Conservation (phyloP, 495 filamentous ascomycete species). For the Tetracladium setigerum region DNA sequence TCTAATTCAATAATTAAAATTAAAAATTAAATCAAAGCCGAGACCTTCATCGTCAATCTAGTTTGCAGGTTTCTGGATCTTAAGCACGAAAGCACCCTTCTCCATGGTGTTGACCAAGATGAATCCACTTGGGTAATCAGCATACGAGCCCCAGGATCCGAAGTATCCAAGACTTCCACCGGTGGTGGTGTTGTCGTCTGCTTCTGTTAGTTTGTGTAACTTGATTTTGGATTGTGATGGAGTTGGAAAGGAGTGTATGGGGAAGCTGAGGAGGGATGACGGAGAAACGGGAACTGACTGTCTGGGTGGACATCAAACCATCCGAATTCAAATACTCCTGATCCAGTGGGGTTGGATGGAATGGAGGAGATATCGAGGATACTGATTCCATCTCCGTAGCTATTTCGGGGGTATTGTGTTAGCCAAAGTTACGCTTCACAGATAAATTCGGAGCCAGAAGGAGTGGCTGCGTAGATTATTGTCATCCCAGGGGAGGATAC, state of each 20-base stretch:
- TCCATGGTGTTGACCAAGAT: slow-evolving; percentile 53
- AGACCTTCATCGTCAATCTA: too few relatives aligned
- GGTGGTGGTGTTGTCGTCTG: slow-evolving; percentile 35
- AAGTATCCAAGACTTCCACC: slow-evolving; percentile 43
- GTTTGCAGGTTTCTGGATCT: slow-evolving; percentile 9
- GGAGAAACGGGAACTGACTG: too few relatives aligned
- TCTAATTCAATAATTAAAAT: too few relatives aligned
- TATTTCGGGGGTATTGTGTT: too few relatives aligned
- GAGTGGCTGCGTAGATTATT: too few relatives aligned
- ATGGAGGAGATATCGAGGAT: slow-evolving; percentile 47
- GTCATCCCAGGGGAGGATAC: too few relatives aligned
- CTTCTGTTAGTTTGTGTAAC: too few relatives aligned
- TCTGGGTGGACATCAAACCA: slow-evolving; percentile 37
- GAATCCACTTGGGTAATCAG: slow-evolving; percentile 46
- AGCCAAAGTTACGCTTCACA: too few relatives aligned
- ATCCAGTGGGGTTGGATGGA: slow-evolving; percentile 42
- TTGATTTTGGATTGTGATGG: too few relatives aligned
- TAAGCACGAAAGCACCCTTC: slow-evolving; percentile 47
- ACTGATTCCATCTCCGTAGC: slow-evolving; percentile 46
- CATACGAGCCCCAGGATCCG: slow-evolving; percentile 51
- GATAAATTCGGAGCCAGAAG: too few relatives aligned
- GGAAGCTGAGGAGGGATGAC: slow-evolving; percentile 28
- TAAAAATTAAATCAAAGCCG: too few relatives aligned
- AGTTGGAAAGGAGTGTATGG: too few relatives aligned
- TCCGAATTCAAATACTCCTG: slow-evolving; percentile 39